These are phyloP conservation scores for Alternaria ethzedia DNA, from an alignment of 2,329 filamentous ascomycete species.

Conservation along the genomic window DNA sequence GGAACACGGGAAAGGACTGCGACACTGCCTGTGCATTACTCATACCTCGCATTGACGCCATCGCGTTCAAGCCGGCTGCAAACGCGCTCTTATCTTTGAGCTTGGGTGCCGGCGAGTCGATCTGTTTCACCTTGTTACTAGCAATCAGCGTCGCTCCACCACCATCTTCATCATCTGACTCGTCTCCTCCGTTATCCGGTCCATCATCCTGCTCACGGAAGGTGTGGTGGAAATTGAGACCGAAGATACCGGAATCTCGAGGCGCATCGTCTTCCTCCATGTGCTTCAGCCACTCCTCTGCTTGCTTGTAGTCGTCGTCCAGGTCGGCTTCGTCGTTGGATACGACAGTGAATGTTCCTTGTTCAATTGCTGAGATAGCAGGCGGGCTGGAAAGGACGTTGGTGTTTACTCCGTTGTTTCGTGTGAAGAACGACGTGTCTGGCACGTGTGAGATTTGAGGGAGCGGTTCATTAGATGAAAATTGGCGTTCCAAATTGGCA, in stretches of 20 bases:
- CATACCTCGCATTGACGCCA: not conserved
- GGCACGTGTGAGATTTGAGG: not conserved
- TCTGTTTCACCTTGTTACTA: not conserved
- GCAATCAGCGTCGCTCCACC: not conserved
- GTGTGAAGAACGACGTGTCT: not conserved
- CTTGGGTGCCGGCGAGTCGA: not conserved
- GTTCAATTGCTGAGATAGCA: not conserved
- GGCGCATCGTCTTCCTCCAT: constrained; percentile 1
- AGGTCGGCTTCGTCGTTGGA: constrained; percentile 3
- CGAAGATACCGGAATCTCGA: constrained; percentile 5
- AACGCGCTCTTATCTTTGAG: not conserved
- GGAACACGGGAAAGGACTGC: not conserved
- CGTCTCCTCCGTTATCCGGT: not conserved
- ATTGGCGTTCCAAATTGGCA: not conserved
- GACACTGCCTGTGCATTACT: not conserved
- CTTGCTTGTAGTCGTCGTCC: constrained; percentile 8
- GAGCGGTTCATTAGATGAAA: not conserved
- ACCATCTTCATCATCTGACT: not conserved
- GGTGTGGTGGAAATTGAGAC: constrained; percentile 8
- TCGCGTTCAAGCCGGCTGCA: not conserved
- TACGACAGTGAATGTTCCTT: constrained; percentile 7
- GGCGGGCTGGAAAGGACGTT: not conserved
- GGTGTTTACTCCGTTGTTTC: not conserved
- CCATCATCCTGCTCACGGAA: not conserved
- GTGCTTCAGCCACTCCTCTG: constrained; percentile 1